Percentiles rank a stretch among this genome's conserved stretches.
Conservation (phyloP, 1,284 basidiomycete species). For the Tilletia horrida region DNA sequence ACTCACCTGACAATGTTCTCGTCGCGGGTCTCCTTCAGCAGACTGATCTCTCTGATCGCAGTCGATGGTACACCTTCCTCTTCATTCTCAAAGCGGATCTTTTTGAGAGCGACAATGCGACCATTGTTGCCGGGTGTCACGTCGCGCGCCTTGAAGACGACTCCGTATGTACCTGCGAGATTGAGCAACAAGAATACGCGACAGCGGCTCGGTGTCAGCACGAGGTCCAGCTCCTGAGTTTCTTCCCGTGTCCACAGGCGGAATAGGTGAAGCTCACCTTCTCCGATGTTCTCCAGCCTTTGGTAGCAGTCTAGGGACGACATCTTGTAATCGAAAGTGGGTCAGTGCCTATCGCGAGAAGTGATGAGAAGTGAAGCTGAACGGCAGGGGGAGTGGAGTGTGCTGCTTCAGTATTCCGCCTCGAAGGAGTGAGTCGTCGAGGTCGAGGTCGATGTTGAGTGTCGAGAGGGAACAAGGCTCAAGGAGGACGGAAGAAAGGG, state of each 20-base stretch:
- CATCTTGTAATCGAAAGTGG: background rate
- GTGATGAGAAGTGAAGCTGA: background rate
- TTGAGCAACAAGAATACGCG: background rate
- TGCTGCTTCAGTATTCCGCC: no score
- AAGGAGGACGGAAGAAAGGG: no score
- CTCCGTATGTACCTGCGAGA: constrained; percentile 85
- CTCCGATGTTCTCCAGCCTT: constrained; percentile 12
- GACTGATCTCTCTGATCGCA: constrained; percentile 92
- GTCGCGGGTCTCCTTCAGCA: constrained; percentile 92
- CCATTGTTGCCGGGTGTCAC: constrained; percentile 67
- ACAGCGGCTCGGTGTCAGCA: background rate
- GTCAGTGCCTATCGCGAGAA: background rate
- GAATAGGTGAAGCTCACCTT: background rate
- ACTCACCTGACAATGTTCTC: constrained; percentile 76
- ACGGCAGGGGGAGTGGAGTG: no score
- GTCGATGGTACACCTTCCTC: constrained; percentile 97
- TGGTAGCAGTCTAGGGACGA: constrained; percentile 16
- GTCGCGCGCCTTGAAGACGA: constrained; percentile 69
- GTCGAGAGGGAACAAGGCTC: no score
- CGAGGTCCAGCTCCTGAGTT: no score
- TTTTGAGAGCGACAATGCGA: constrained; percentile 64
- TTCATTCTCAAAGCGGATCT: constrained; percentile 95
- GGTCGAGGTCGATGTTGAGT: no score
- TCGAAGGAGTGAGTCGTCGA: no score
- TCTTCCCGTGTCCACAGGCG: no score